A percentile compares a stretch with the other conserved stretches of the same genome.
phyloP scores from a whole-genome alignment of 441 rosid genomes.

The Gossypium davidsonii region DNA sequence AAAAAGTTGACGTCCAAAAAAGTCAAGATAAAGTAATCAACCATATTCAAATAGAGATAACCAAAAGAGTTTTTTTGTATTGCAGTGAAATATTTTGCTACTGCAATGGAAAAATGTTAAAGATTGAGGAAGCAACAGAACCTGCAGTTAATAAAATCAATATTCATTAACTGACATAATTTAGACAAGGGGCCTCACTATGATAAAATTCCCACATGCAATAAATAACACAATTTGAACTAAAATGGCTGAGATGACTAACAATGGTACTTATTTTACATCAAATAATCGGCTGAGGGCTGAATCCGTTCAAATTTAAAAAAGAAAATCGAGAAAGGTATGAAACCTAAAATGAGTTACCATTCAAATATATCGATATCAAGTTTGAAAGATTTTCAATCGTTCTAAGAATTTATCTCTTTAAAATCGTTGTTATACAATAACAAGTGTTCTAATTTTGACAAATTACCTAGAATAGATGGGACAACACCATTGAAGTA shows the following conservation, averaged over 20 bases:
- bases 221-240: too few species aligned
- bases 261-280: too few species aligned
- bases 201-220: too few species aligned
- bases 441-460: not conserved
- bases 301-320: too few species aligned
- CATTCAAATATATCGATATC: not conserved
- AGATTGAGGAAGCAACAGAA: slow-evolving; percentile 12
- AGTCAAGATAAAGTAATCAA: not conserved
- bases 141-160: not conserved
- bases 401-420: not conserved
- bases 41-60: not conserved
- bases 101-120: not conserved
- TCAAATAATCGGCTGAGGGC: too few species aligned
- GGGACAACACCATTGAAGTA: not conserved
- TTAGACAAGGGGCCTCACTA: too few species aligned
- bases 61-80: not conserved
- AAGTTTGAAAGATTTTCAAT: not conserved
- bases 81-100: not conserved
- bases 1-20: not conserved
- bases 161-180: too few species aligned
- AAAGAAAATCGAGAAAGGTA: not conserved
- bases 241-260: too few species aligned
- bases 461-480: not conserved
- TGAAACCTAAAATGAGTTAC: not conserved
- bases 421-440: too few species aligned